phyloP scores from a whole-genome alignment of 768 basidiomycete species.

The Russula griseocarnosa region DNA sequence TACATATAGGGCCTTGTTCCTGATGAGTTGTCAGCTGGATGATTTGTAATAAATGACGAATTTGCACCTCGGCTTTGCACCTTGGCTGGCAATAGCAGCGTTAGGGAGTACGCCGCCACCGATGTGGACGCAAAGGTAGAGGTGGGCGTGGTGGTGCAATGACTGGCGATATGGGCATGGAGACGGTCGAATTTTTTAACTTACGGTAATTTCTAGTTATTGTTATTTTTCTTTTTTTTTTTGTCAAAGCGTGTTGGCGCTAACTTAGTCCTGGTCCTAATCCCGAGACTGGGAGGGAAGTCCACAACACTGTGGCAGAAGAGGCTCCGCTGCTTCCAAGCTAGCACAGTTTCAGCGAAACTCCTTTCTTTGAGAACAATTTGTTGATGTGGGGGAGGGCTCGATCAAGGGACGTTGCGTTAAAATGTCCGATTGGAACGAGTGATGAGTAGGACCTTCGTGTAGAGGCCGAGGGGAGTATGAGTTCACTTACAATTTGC shows the following conservation, averaged over 20 bases:
- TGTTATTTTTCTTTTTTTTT: too few relatives aligned
- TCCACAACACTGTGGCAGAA: conserved; percentile 29
- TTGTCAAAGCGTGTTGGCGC: conserved; percentile 31
- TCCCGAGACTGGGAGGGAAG: neutral
- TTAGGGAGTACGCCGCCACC: too few relatives aligned
- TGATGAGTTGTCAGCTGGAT: too few relatives aligned
- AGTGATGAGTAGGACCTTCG: conserved; percentile 75
- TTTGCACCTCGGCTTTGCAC: conserved; percentile 30
- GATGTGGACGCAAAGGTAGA: neutral
- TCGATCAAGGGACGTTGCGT: conserved; percentile 78
- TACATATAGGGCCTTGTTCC: too few relatives aligned
- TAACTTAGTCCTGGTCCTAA: conserved; percentile 23
- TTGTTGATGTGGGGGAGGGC: conserved; percentile 75
- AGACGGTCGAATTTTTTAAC: too few relatives aligned
- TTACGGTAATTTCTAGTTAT: too few relatives aligned
- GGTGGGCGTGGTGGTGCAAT: conserved; percentile 27
- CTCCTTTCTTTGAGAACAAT: conserved; percentile 82
- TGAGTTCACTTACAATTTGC: conserved; percentile 63
- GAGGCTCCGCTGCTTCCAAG: conserved; percentile 63
- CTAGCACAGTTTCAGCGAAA: conserved; percentile 71
- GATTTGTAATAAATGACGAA: neutral
- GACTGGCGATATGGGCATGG: conserved; percentile 29
- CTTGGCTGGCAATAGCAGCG: conserved; percentile 24
- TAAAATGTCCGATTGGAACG: conserved; percentile 87
- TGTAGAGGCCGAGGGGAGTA: neutral